Base-by-base conservation (phyloP, 192 early-diverging fungal genomes). In the Coemansia reversa region DNA sequence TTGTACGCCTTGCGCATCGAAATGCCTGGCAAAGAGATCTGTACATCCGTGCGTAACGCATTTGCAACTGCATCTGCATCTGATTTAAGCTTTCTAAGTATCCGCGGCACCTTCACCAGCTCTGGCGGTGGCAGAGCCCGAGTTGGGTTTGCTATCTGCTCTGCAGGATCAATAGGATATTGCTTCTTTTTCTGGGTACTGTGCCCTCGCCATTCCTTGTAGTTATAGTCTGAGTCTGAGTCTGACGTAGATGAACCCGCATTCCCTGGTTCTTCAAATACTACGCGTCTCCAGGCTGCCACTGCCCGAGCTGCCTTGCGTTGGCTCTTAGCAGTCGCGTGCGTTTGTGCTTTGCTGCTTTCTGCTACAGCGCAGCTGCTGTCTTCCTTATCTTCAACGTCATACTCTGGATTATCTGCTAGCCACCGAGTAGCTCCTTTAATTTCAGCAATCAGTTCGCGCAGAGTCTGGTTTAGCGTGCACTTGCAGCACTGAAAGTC, bases 11-110 rank as follows among this genome's bases (percentile, higher is more conserved):
- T 70, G 25, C 61, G 64, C 22, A 84, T 60, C 7, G 66, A 66
- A 55, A 87, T 71, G 2, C 65, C 66, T 1, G 83, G 73, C 16
- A 87, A 55, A 9, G 67, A 32, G 7, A 63, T 54, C 52, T 87
- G 76, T 2, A 85, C 69, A 42, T 87, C 81, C 19, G 58, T 66
- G 48, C 74, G 65, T 50, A 86, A 63, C 0, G 84, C 81, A n/a
- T 63, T 64, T 1, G 76, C 64, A 1, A 79, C 76, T 30, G 66
- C 56, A 58, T 58, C 52, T 23, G 76, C 76, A 56, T 70, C 68
- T 2, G 48, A 45, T 14, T 62, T 53, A 29, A 79, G 76, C 23
- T 54, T 71, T 30, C 35, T 32, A 20, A 79, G 67, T 14, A 79
- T 70, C 3, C 23, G 35, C 5, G 76, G 76, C 28, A 74, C 76